Evolutionary conservation across 345 rosid species (phyloP).

Genomic region (Raphanus sativus): DNA sequence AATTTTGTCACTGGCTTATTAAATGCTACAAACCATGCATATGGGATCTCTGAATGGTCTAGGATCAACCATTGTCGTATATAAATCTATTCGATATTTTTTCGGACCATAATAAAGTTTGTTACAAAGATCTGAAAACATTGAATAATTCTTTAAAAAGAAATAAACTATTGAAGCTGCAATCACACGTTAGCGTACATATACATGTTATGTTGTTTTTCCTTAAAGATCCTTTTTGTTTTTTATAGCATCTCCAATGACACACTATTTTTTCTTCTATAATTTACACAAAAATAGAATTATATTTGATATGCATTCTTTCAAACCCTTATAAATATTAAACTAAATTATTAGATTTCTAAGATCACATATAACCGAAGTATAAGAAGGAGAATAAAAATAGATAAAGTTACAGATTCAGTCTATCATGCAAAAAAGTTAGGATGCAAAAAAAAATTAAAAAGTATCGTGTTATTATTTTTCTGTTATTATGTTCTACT

Average conservation of each 20-base stretch:
- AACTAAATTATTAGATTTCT: background rate
- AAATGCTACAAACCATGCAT: conserved; percentile 16
- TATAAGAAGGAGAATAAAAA: background rate
- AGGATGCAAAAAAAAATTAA: no score
- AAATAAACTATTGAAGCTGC: conserved; percentile 7
- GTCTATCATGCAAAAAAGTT: no score
- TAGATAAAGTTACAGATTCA: no score
- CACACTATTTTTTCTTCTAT: no score
- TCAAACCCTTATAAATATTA: background rate
- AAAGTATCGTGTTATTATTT: no score
- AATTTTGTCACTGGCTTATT: conserved; percentile 2
- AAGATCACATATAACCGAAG: background rate
- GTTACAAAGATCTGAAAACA: background rate
- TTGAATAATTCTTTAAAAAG: background rate
- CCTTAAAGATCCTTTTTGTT: background rate
- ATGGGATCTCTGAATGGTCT: conserved; percentile 3
- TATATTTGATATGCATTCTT: background rate
- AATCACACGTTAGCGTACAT: conserved; percentile 16
- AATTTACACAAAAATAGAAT: background rate
- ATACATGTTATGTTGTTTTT: conserved; percentile 7
- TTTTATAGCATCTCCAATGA: background rate
- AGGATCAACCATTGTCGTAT: background rate
- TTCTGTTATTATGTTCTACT: no score
- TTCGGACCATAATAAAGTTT: background rate
- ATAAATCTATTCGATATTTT: background rate